Conservation (phyloP, 179 eudicot species). For the Spinacia oleracea region DNA sequence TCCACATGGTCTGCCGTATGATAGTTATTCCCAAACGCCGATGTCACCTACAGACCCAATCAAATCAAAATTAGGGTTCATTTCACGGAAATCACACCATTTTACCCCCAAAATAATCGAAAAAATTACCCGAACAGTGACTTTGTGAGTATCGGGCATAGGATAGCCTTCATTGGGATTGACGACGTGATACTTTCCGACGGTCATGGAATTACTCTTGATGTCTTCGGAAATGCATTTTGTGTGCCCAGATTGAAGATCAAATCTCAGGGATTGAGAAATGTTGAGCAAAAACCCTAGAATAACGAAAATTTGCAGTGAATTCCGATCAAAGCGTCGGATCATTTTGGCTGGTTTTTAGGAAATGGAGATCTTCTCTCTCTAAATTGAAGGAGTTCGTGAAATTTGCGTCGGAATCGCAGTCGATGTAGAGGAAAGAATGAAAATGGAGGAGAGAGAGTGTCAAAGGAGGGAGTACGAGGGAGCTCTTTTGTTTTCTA, state of each 20-base stretch:
- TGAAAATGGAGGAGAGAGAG: not conserved
- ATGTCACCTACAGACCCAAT: constrained; percentile 57
- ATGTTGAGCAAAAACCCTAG: constrained; percentile 37
- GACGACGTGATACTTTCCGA: constrained; percentile 69
- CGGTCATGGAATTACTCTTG: constrained; percentile 62
- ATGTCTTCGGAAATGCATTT: constrained; percentile 90
- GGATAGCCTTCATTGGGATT: constrained; percentile 52
- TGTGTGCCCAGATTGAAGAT: constrained; percentile 73
- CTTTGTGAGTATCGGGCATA: constrained; percentile 61
- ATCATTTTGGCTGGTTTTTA: not conserved
- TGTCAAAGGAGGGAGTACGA: constrained; percentile 10
- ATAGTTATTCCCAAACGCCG: constrained; percentile 61
- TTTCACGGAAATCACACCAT: not conserved
- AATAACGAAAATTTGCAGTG: constrained; percentile 18
- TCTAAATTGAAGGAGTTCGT: not conserved
- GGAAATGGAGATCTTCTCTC: not conserved
- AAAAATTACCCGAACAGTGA: constrained; percentile 60
- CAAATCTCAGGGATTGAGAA: constrained; percentile 55
- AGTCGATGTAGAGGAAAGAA: constrained; percentile 23
- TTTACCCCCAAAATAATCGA: not conserved
- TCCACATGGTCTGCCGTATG: constrained; percentile 63
- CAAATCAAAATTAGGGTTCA: constrained; percentile 18
- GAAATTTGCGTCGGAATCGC: constrained; percentile 22
- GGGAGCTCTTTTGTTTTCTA: not conserved
- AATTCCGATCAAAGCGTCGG: not conserved